A percentile compares a stretch with the other conserved stretches of the same genome.
phyloP scores from a whole-genome alignment of 441 rosid species.

The Geranium incanum region DNA sequence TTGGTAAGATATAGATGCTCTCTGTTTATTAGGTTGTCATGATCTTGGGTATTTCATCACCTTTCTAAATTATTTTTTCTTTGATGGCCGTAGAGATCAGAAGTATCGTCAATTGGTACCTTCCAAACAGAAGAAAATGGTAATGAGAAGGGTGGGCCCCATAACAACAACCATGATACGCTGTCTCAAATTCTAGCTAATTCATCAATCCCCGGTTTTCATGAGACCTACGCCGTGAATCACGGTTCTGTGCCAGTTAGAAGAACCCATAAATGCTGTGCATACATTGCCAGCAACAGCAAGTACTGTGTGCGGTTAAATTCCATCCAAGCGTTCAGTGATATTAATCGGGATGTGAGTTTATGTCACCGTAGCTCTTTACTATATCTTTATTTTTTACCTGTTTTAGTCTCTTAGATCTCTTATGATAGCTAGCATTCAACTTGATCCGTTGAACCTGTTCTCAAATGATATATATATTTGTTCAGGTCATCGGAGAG shows the following conservation, averaged over 20 bases:
- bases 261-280: conserved; percentile 80
- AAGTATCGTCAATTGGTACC: conserved; percentile 35
- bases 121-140: conserved; percentile 67
- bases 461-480: background rate
- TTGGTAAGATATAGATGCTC: conserved; percentile 54
- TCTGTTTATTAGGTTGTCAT: conserved; percentile 15
- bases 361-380: conserved; percentile 11
- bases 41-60: background rate
- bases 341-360: conserved; percentile 88
- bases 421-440: too few species aligned
- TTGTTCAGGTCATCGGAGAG: conserved; percentile 65
- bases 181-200: conserved; percentile 61
- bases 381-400: conserved; percentile 8
- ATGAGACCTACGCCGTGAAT: conserved; percentile 38
- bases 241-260: conserved; percentile 34
- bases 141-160: conserved; percentile 42
- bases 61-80: conserved; percentile 18
- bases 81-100: conserved; percentile 47
- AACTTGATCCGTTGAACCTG: conserved; percentile 1
- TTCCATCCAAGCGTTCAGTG: conserved; percentile 86
- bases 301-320: conserved; percentile 67
- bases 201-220: conserved; percentile 68
- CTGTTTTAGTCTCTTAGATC: conserved; percentile 6
- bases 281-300: conserved; percentile 66
- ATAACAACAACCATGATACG: conserved; percentile 34